Conservation (phyloP, 306 rosid genomes). For the Myrica gale region DNA sequence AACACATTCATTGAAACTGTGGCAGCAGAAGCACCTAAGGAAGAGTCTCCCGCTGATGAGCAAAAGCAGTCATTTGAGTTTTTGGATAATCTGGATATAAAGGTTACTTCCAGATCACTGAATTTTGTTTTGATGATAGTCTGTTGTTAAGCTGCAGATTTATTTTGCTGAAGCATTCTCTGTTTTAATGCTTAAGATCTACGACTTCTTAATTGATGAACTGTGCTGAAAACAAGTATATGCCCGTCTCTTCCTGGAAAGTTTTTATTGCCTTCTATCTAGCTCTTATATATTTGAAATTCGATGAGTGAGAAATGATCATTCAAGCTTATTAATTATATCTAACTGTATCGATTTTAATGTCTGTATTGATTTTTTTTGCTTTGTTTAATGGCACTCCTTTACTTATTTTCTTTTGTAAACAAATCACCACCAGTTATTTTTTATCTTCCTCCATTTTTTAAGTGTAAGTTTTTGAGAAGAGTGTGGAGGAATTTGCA, state of each 20-base stretch:
- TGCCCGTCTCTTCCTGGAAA: background rate
- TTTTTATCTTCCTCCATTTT: background rate
- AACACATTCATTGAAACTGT: slow-evolving; percentile 9
- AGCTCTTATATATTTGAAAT: background rate
- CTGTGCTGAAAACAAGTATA: too few relatives aligned
- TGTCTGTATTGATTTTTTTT: background rate
- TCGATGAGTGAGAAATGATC: background rate
- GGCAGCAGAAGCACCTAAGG: slow-evolving; percentile 34
- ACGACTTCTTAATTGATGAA: too few relatives aligned
- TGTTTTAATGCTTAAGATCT: background rate
- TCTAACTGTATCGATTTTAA: too few relatives aligned
- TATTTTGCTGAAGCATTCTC: background rate
- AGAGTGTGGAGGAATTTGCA: background rate
- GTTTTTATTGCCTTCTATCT: background rate
- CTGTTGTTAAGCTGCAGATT: background rate
- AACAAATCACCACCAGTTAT: background rate
- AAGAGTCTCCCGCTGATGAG: slow-evolving; percentile 38
- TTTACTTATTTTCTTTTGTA: background rate
- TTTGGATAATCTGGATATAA: slow-evolving; percentile 34
- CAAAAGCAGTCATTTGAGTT: slow-evolving; percentile 31
- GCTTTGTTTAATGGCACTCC: background rate
- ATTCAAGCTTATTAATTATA: too few relatives aligned
- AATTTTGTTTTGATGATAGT: background rate
- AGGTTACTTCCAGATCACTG: background rate
- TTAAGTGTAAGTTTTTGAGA: background rate